Percentiles rank a stretch among this genome's conserved stretches.
phyloP scores from a whole-genome alignment of 805 yeast species.

The Cyberlindnera subsufficiens region DNA sequence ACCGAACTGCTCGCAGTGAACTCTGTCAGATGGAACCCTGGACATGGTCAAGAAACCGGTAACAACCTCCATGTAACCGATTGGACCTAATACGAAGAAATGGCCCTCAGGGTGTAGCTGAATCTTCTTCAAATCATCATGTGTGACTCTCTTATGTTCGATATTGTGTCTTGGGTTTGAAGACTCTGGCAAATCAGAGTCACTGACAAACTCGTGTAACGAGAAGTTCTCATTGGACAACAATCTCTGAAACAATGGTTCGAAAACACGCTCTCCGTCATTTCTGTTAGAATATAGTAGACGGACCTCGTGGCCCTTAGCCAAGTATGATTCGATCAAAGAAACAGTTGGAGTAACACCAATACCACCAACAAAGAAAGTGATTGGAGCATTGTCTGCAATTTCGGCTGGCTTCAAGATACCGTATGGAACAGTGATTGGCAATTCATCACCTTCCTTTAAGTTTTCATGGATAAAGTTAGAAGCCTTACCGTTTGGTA shows the following conservation, averaged over 20 bases:
- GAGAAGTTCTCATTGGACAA: slow-evolving; percentile 6
- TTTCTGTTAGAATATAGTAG: slow-evolving; percentile 12
- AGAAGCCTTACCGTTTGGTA: slow-evolving; percentile 45
- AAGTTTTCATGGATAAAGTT: slow-evolving; percentile 41
- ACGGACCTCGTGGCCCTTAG: slow-evolving; percentile 11
- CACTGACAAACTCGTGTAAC: slow-evolving; percentile 12
- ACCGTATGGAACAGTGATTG: slow-evolving; percentile 58
- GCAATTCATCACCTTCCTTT: slow-evolving; percentile 41
- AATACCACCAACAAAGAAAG: slow-evolving; percentile 55
- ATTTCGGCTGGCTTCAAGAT: slow-evolving; percentile 28
- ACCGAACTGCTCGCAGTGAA: slow-evolving; percentile 22
- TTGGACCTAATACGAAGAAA: slow-evolving; percentile 22
- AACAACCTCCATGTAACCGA: slow-evolving; percentile 13
- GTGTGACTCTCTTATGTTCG: not conserved
- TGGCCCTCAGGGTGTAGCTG: not conserved
- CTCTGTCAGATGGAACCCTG: slow-evolving; percentile 7
- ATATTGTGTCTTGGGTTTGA: not conserved
- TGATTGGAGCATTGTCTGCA: slow-evolving; percentile 21
- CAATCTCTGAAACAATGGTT: slow-evolving; percentile 8
- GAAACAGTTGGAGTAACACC: slow-evolving; percentile 64
- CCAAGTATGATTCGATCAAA: slow-evolving; percentile 33
- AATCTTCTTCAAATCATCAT: slow-evolving; percentile 4
- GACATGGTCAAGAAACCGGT: not conserved
- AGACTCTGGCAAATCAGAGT: not conserved
- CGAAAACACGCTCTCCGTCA: slow-evolving; percentile 11